Percentiles rank a stretch among this genome's conserved stretches.
phyloP scores from a whole-genome alignment of 352 stramenopile genomes.

The Phytopythium oedochilum region DNA sequence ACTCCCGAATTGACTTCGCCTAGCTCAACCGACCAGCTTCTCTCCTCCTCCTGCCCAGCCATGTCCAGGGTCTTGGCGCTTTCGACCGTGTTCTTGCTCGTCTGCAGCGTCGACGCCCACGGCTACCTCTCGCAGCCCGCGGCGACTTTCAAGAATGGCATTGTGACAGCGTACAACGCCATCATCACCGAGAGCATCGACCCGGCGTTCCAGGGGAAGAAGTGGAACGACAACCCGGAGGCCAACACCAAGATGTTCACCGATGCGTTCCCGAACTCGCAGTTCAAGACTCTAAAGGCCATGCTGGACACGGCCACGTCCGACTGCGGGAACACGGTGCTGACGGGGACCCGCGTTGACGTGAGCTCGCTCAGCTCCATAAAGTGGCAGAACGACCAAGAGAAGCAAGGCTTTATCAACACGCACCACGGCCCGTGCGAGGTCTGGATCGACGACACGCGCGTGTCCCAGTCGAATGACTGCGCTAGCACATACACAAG shows the following conservation, averaged over 20 bases:
- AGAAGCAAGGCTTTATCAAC: constrained; percentile 31
- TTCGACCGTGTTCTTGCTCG: constrained; percentile 14
- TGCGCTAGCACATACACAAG: constrained; percentile 25
- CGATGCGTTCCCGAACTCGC: constrained; percentile 20
- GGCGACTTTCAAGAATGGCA: constrained; percentile 24
- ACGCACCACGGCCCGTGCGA: constrained; percentile 51
- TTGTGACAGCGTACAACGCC: constrained; percentile 24
- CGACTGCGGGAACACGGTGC: no score
- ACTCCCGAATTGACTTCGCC: no score
- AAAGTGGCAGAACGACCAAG: constrained; percentile 45
- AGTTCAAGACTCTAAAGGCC: constrained; percentile 23
- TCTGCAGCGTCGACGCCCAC: constrained; percentile 18
- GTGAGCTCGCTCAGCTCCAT: constrained; percentile 30
- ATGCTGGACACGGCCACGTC: constrained; percentile 32
- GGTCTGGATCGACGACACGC: constrained; percentile 34
- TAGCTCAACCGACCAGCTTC: no score
- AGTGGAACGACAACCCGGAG: constrained; percentile 30
- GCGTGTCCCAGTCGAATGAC: constrained; percentile 32
- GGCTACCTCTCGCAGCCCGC: constrained; percentile 35
- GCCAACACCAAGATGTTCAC: constrained; percentile 33
- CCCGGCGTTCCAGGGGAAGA: constrained; percentile 22
- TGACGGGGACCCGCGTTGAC: constrained; percentile 15
- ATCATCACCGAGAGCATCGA: constrained; percentile 21
- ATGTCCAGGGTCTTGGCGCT: constrained; percentile 15
- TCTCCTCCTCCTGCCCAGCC: no score